These are phyloP conservation scores for Wickerhamomyces bovis DNA, from an alignment of 805 yeast species.

Conservation along the genomic window DNA sequence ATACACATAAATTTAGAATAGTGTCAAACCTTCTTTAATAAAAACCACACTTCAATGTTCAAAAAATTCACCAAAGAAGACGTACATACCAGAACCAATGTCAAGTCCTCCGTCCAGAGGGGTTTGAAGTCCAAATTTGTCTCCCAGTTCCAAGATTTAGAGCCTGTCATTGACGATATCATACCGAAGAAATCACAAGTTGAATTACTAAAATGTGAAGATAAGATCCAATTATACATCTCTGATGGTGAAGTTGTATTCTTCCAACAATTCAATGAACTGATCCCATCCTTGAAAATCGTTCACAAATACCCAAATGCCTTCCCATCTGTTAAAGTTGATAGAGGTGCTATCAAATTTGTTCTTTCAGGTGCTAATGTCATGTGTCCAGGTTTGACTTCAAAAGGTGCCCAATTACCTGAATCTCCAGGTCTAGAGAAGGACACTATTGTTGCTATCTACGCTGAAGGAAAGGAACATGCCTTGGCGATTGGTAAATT, in stretches of 20 bases:
- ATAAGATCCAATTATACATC: slow-evolving; percentile 72
- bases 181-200: slow-evolving; percentile 87
- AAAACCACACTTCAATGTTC: slow-evolving; percentile 33
- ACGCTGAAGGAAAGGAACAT: slow-evolving; percentile 88
- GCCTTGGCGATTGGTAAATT: slow-evolving; percentile 90
- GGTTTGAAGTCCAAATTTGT: slow-evolving; percentile 73
- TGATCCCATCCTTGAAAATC: slow-evolving; percentile 67
- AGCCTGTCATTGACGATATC: slow-evolving; percentile 69
- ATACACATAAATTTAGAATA: not conserved
- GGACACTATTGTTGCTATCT: slow-evolving; percentile 71
- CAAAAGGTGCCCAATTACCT: slow-evolving; percentile 79
- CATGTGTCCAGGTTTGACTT: slow-evolving; percentile 93
- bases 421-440: slow-evolving; percentile 58
- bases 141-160: slow-evolving; percentile 67
- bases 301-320: slow-evolving; percentile 79
- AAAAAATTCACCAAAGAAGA: slow-evolving; percentile 76
- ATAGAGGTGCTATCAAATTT: slow-evolving; percentile 93
- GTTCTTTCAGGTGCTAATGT: slow-evolving; percentile 94
- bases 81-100: slow-evolving; percentile 82
- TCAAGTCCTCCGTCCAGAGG: slow-evolving; percentile 92
- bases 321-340: slow-evolving; percentile 86
- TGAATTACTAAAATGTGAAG: slow-evolving; percentile 80
- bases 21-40: not conserved
- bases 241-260: slow-evolving; percentile 69
- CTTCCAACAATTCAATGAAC: slow-evolving; percentile 74